These are phyloP conservation scores for Fusarium decemcellulare DNA, from an alignment of 2,329 filamentous ascomycete species.

Conservation along the genomic window DNA sequence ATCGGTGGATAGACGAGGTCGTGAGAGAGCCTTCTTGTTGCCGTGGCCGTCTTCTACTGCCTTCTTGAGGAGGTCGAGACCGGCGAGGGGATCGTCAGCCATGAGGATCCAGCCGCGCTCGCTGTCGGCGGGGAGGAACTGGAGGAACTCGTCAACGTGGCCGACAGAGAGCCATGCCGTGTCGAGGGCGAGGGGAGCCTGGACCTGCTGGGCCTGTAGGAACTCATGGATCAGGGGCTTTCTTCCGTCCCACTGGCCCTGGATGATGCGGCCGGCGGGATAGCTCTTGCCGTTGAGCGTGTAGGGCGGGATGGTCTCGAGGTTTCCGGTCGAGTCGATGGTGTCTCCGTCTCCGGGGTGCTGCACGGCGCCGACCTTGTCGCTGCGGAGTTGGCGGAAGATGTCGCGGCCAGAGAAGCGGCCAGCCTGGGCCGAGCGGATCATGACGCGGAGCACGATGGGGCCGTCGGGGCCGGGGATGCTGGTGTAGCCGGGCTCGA, in stretches of 20 bases:
- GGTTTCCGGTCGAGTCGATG: conserved; percentile 49
- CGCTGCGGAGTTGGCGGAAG: conserved; percentile 47
- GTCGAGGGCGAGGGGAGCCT: conserved; percentile 53
- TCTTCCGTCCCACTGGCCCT: conserved; percentile 27
- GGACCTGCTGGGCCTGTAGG: conserved; percentile 52
- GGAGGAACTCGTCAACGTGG: conserved; percentile 49
- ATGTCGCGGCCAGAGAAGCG: conserved; percentile 50
- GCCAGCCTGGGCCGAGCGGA: conserved; percentile 47
- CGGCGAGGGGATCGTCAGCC: conserved; percentile 41
- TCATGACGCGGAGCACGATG: conserved; percentile 49
- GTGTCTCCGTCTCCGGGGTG: conserved; percentile 24
- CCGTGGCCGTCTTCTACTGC: conserved; percentile 34
- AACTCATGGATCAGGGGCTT: conserved; percentile 45
- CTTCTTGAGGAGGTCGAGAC: conserved; percentile 38
- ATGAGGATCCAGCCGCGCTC: conserved; percentile 45
- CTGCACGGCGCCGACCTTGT: conserved; percentile 51
- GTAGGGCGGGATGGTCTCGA: conserved; percentile 56
- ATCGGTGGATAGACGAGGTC: neutral
- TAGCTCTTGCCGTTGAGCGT: conserved; percentile 35
- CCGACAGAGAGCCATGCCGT: conserved; percentile 46
- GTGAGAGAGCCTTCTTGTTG: conserved; percentile 27
- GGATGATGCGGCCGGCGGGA: conserved; percentile 39
- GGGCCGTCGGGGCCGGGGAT: conserved; percentile 55
- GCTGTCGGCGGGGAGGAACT: conserved; percentile 46
- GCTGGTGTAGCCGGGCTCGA: conserved; percentile 56